phyloP scores from a whole-genome alignment of 805 yeast species.

The Candida sakaeoensis region DNA sequence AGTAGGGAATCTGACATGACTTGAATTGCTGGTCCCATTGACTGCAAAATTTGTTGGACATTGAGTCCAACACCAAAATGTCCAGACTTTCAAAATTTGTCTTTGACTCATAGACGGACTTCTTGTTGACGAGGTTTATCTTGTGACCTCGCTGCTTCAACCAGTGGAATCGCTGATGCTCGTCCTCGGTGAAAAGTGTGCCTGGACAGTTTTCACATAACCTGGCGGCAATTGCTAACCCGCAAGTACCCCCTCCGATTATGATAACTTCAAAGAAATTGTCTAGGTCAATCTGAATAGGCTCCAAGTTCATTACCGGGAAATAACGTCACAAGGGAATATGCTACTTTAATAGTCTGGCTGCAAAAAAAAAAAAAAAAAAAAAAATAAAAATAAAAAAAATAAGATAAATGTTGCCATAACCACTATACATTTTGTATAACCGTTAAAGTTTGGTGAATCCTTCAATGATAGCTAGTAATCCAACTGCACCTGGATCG shows the following conservation, averaged over 20 bases:
- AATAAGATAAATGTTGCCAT: too few species aligned
- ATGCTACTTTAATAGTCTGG: conserved; percentile 4
- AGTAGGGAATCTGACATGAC: conserved; percentile 38
- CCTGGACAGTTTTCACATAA: conserved; percentile 42
- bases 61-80: conserved; percentile 36
- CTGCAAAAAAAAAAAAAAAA: conserved; percentile 4
- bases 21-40: conserved; percentile 45
- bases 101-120: conserved; percentile 8
- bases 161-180: conserved; percentile 47
- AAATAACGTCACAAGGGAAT: not conserved
- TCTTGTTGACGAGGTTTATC: conserved; percentile 21
- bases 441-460: conserved; percentile 15
- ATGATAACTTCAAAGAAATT: conserved; percentile 34
- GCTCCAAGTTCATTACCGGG: conserved; percentile 7
- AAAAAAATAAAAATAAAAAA: not conserved
- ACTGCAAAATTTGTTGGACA: conserved; percentile 30
- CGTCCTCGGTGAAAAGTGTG: conserved; percentile 43
- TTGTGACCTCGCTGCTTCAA: conserved; percentile 28
- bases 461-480: conserved; percentile 57
- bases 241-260: conserved; percentile 48
- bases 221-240: conserved; percentile 38
- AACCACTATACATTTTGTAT: conserved; percentile 10
- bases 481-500: conserved; percentile 94
- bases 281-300: conserved; percentile 8
- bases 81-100: conserved; percentile 20